Base-by-base conservation (phyloP, 306 rosid species). In the Acacia confusa region DNA sequence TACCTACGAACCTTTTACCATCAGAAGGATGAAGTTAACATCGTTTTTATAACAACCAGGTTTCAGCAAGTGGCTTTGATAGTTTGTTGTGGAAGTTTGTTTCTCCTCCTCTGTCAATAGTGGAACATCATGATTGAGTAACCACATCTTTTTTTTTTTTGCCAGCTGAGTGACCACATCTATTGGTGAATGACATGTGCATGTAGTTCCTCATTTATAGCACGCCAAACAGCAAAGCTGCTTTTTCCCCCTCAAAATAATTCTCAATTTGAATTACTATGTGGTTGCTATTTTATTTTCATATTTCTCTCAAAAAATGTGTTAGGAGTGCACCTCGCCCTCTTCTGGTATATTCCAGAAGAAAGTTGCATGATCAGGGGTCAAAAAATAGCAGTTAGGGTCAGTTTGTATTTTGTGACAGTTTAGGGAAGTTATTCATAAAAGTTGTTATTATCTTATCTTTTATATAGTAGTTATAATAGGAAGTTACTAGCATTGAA, bases 221-320 rank as follows among this genome's bases (percentile, higher is more conserved):
- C 72, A 50, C 75, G 65, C 22, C 79, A 63, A 70, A n/a, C 40
- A 63, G 76, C 69, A 66, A 41, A 76, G 74, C 55, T 72, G 48
- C 68, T 71, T 77, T 24, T 0, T 11, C 32, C 72, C 44, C 52
- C 25, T 24, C 9, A 68, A 30, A n/a, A 22, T 14, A 32, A 12
- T 78, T 30, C 63, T 78, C 30, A 24, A 38, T 78, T 73, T 10
- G 17, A 53, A 55, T 70, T 64, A 71, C 52, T 14, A 2, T 41
- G 65, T 74, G 71, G n/a, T 67, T 65, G 52, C 53, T 61, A 36
- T 81, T 53, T 63, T 50, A 36, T 9, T 5, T 14, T 61, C 20
- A 15, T 63, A 6, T 14, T 28, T 28, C 69, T 28, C 38, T 13
- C n/a, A 28, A 66, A 30, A 52, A 36, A n/a, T n/a, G n/a, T n/a